phyloP scores from a whole-genome alignment of 2,329 filamentous ascomycete genomes.

The Aureobasidium subglaciale region DNA sequence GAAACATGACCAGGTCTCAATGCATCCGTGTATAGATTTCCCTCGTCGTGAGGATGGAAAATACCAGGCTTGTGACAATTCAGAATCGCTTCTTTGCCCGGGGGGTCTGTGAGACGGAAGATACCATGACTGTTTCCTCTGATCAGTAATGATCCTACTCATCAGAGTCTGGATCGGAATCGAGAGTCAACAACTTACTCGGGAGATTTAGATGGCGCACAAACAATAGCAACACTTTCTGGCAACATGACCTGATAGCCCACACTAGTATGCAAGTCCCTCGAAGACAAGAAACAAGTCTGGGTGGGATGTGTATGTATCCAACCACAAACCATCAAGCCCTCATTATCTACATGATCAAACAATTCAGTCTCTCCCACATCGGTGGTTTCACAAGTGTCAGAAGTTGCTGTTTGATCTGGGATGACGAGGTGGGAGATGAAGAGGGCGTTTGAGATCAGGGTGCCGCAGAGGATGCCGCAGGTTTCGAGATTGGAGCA shows the following conservation, averaged over 20 bases:
- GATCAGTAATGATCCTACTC: neutral
- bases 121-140: constrained; percentile 63
- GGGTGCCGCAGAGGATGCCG: constrained; percentile 83
- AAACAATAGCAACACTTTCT: constrained; percentile 95
- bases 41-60: constrained; percentile 70
- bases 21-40: constrained; percentile 72
- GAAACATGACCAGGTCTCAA: constrained; percentile 51
- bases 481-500: constrained; percentile 81
- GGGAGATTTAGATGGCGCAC: constrained; percentile 72
- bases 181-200: constrained; percentile 52
- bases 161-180: neutral
- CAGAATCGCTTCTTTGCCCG: constrained; percentile 77
- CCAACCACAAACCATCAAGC: constrained; percentile 85
- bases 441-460: constrained; percentile 90
- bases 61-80: constrained; percentile 69
- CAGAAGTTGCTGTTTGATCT: constrained; percentile 79
- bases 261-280: constrained; percentile 87
- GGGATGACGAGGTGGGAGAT: constrained; percentile 83
- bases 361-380: constrained; percentile 64
- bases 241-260: constrained; percentile 95
- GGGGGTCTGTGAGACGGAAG: constrained; percentile 88
- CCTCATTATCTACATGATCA: constrained; percentile 79
- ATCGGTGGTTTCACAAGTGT: constrained; percentile 92
- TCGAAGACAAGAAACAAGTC: constrained; percentile 94
- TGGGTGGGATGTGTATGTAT: constrained; percentile 97